Evolutionary conservation across 257 asterid genomes (phyloP).

Genomic region (Osmanthus fragrans): DNA sequence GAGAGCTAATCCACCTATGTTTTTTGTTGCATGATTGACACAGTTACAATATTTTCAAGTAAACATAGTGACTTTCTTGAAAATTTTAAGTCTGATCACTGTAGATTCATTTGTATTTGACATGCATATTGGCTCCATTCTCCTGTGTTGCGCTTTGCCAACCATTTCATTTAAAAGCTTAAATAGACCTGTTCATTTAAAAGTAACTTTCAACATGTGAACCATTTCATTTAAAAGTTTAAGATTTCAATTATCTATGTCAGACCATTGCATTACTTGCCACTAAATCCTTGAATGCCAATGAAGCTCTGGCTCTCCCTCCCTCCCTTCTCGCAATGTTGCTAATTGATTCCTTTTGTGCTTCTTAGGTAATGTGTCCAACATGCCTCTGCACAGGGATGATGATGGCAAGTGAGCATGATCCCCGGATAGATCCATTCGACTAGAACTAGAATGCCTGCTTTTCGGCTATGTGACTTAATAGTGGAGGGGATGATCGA

Average conservation of each 20-base stretch:
- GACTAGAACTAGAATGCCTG: conserved; percentile 40
- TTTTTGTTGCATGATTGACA: neutral
- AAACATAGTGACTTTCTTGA: too few relatives aligned
- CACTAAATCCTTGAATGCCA: neutral
- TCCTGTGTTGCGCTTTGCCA: too few relatives aligned
- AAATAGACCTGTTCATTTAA: too few relatives aligned
- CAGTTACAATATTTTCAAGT: neutral
- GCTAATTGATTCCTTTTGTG: neutral
- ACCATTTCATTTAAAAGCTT: too few relatives aligned
- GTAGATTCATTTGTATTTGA: too few relatives aligned
- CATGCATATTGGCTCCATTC: too few relatives aligned
- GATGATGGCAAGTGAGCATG: conserved; percentile 98
- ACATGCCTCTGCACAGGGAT: conserved; percentile 96
- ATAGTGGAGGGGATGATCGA: neutral
- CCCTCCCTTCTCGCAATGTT: too few relatives aligned
- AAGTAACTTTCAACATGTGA: neutral
- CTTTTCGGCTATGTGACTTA: neutral
- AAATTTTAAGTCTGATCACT: too few relatives aligned
- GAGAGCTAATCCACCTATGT: neutral
- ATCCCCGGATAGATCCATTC: conserved; percentile 82
- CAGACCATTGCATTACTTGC: neutral
- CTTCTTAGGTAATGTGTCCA: conserved; percentile 80
- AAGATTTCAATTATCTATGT: neutral
- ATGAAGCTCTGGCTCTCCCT: too few relatives aligned
- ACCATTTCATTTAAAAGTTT: too few relatives aligned